These are phyloP conservation scores for Syzygium malaccense DNA, from an alignment of 441 rosid genomes.

Conservation along the genomic window DNA sequence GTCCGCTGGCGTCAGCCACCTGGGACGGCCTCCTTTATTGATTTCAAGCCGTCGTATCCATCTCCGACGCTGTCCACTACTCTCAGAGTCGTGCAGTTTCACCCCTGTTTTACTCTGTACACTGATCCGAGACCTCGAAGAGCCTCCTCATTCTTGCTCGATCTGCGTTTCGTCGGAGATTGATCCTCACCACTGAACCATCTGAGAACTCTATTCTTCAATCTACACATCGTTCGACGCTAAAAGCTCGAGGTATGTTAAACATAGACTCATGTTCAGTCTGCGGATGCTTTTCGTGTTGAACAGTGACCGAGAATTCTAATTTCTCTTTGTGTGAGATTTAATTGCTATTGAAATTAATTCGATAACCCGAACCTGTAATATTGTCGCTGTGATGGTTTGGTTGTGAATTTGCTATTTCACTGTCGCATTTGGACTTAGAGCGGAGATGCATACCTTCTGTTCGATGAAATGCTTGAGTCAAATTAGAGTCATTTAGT, in stretches of 20 bases:
- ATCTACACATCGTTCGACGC: not conserved
- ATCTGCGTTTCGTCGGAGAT: not conserved
- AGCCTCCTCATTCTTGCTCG: not conserved
- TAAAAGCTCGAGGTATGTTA: not conserved
- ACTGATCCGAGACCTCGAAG: not conserved
- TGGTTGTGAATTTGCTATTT: not conserved
- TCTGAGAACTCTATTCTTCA: not conserved
- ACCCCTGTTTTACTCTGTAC: not conserved
- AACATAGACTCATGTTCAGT: not conserved
- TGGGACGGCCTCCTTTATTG: not conserved
- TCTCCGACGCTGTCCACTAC: not conserved
- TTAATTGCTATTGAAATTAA: not conserved
- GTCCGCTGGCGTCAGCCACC: not conserved
- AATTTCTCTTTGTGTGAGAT: not conserved
- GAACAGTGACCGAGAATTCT: not conserved
- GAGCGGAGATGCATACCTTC: not conserved
- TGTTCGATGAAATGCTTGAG: not conserved
- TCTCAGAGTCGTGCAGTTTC: not conserved
- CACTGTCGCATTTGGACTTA: not conserved
- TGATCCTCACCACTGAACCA: not conserved
- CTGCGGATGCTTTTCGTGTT: not conserved
- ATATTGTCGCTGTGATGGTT: not conserved
- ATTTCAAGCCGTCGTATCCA: not conserved
- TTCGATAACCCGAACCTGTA: fast-evolving
- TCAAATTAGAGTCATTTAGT: not conserved